Percentiles rank a stretch among this genome's conserved stretches.
These are phyloP conservation scores for Neurospora sp. DNA, from an alignment of 495 filamentous ascomycete species.

Conservation along the genomic window DNA sequence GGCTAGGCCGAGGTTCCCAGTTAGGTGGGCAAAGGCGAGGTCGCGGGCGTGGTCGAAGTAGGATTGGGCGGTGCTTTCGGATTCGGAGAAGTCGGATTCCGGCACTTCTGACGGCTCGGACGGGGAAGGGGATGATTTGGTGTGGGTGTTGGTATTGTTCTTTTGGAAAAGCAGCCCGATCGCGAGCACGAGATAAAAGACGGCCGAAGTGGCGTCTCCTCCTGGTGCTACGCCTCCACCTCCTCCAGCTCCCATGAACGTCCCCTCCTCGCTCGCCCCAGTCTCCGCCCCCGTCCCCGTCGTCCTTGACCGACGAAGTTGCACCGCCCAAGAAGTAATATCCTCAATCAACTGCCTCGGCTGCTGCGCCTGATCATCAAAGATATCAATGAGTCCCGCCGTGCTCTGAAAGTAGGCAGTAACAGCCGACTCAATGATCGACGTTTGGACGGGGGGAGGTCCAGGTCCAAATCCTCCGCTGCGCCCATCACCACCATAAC, in stretches of 20 bases:
- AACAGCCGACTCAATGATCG: constrained; percentile 13
- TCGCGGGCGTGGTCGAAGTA: constrained; percentile 49
- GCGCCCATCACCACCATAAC: neutral
- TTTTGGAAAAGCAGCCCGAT: constrained; percentile 43
- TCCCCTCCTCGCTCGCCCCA: neutral
- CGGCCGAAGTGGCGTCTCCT: constrained; percentile 37
- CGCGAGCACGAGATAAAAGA: constrained; percentile 50
- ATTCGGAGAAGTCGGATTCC: constrained; percentile 16
- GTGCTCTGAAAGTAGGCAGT: constrained; percentile 28
- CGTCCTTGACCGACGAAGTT: neutral
- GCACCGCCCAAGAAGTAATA: constrained; percentile 21
- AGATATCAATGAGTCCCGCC: constrained; percentile 30
- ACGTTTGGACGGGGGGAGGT: constrained; percentile 13
- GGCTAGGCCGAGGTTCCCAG: constrained; percentile 44
- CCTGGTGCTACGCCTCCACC: constrained; percentile 4
- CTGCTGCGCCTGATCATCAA: constrained; percentile 18
- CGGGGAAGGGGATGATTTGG: neutral
- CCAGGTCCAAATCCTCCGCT: neutral
- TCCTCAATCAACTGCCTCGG: constrained; percentile 11
- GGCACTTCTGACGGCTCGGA: neutral
- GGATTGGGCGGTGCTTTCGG: constrained; percentile 33
- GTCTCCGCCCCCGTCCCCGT: neutral
- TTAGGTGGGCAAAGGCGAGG: constrained; percentile 44
- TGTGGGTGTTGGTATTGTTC: neutral
- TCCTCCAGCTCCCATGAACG: neutral